Percentiles rank a stretch among this genome's conserved stretches.
Evolutionary conservation across 164 flowering plant genomes (phyloP).

Genomic region (Macadamia integrifolia): DNA sequence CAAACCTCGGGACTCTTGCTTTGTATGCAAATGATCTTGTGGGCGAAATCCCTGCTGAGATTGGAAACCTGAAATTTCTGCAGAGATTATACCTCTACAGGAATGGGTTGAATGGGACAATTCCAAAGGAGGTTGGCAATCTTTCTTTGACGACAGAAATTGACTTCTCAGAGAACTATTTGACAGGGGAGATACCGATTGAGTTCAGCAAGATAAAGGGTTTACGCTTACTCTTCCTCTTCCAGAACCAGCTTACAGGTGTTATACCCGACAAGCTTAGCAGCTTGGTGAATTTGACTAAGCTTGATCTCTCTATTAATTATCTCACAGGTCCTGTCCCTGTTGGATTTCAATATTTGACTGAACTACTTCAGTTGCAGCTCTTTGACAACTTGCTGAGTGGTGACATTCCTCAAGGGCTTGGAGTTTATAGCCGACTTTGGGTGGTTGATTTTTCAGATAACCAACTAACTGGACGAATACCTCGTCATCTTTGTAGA

Average conservation of each 20-base stretch:
- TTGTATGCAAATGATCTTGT: conserved; percentile 49
- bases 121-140: conserved; percentile 68
- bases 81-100: conserved; percentile 48
- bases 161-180: conserved; percentile 67
- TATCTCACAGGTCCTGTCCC: conserved; percentile 62
- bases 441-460: conserved; percentile 70
- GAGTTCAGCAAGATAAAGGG: conserved; percentile 50
- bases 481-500: conserved; percentile 53
- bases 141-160: conserved; percentile 47
- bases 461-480: conserved; percentile 49
- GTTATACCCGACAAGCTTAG: conserved; percentile 53
- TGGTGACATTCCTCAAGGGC: conserved; percentile 58
- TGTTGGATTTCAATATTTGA: conserved; percentile 46
- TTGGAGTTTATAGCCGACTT: conserved; percentile 53
- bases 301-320: conserved; percentile 68
- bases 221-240: conserved; percentile 45
- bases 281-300: conserved; percentile 42
- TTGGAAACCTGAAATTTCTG: conserved; percentile 48
- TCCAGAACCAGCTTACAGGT: conserved; percentile 61
- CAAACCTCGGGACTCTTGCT: conserved; percentile 49
- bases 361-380: conserved; percentile 44
- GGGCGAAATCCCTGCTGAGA: conserved; percentile 56
- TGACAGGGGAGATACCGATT: conserved; percentile 56
- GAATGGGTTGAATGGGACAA: conserved; percentile 62
- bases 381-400: conserved; percentile 52